phyloP scores from a whole-genome alignment of 1,284 basidiomycete species.

The Grifola frondosa region DNA sequence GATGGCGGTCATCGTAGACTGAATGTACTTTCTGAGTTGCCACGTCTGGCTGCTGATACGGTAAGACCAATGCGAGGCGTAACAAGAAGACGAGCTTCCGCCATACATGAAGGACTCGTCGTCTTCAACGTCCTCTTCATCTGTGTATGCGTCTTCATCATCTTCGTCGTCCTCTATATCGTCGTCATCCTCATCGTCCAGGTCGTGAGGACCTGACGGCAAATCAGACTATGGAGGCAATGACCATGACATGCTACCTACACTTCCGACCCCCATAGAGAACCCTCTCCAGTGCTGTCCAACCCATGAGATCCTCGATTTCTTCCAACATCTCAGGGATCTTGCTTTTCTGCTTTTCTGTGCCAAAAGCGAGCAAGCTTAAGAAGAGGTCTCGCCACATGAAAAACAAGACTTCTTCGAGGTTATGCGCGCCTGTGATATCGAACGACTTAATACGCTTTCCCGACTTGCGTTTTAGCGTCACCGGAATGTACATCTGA shows the following conservation, averaged over 20 bases:
- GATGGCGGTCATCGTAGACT: constrained; percentile 39
- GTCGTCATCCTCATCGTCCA: constrained; percentile 34
- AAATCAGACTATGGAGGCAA: neutral
- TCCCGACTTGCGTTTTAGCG: constrained; percentile 41
- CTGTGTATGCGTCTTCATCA: constrained; percentile 20
- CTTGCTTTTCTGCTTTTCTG: constrained; percentile 33
- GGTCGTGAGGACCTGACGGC: constrained; percentile 19
- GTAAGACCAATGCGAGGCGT: constrained; percentile 52
- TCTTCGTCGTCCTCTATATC: constrained; percentile 25
- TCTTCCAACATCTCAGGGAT: constrained; percentile 56
- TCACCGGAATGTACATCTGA: constrained; percentile 46
- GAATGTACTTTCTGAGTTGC: constrained; percentile 44
- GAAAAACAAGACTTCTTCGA: constrained; percentile 55
- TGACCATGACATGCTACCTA: constrained; percentile 24
- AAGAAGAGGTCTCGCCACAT: constrained; percentile 69
- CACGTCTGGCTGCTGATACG: constrained; percentile 40
- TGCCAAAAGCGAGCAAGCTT: constrained; percentile 45
- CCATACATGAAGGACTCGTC: constrained; percentile 8
- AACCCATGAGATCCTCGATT: constrained; percentile 48
- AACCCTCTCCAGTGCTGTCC: constrained; percentile 50
- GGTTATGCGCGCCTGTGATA: constrained; percentile 47
- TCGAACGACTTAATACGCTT: constrained; percentile 49
- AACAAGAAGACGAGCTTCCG: constrained; percentile 32
- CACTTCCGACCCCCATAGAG: constrained; percentile 49
- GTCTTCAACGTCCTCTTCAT: constrained; percentile 21